Percentiles rank a stretch among this genome's conserved stretches.
Conservation (phyloP, 129 eudicot species). For the Helianthus annuus region HanXRQr2.0-SUNRISE NC_035439.2:106038825-106039324, state of each 20-base stretch:
- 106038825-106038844: constrained; percentile 66
- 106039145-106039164: constrained; percentile 2
- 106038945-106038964: constrained; percentile 9
- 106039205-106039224: too few species aligned
- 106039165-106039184: constrained; percentile 7
- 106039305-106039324: too few species aligned
- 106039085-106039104: background rate
- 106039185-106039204: too few species aligned
- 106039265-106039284: too few species aligned
- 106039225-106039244: too few species aligned
- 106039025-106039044: constrained; percentile 3
- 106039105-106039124: constrained; percentile 2
- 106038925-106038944: background rate
- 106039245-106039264: too few species aligned
- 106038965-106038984: background rate
- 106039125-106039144: constrained; percentile 6
- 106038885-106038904: constrained; percentile 7
- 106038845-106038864: constrained; percentile 48
- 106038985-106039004: constrained; percentile 9
- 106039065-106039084: constrained; percentile 1
- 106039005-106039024: constrained; percentile 10
- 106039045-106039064: constrained; percentile 10
- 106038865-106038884: constrained; percentile 26
- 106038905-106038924: constrained; percentile 6
- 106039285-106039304: too few species aligned